Evolutionary conservation across 805 yeast species (phyloP).

Genomic region (Komagataella populi): DNA sequence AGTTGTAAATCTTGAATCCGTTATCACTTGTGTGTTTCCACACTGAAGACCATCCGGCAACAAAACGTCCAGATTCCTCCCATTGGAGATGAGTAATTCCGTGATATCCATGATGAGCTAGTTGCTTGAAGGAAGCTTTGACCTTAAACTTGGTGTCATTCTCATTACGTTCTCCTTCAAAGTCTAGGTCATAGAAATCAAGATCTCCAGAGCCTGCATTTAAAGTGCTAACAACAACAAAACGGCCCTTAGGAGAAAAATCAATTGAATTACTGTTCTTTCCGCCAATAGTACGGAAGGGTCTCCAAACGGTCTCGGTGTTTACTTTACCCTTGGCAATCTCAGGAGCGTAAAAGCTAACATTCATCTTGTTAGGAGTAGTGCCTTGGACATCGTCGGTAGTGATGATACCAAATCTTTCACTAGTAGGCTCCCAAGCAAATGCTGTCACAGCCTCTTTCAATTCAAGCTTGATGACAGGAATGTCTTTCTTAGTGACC

Average conservation of each 20-base stretch:
- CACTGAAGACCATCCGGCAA: conserved; percentile 77
- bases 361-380: conserved; percentile 41
- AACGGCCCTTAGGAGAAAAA: conserved; percentile 93
- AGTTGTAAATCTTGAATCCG: conserved; percentile 80
- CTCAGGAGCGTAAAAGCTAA: conserved; percentile 79
- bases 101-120: conserved; percentile 50
- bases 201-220: conserved; percentile 38
- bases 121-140: conserved; percentile 42
- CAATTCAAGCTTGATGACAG: conserved; percentile 88
- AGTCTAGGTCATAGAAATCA: conserved; percentile 80
- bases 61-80: conserved; percentile 93
- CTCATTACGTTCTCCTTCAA: conserved; percentile 46
- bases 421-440: conserved; percentile 93
- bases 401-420: conserved; percentile 73
- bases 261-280: conserved; percentile 58
- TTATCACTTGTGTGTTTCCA: conserved; percentile 80
- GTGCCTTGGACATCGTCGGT: conserved; percentile 51
- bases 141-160: conserved; percentile 32
- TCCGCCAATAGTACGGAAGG: conserved; percentile 41
- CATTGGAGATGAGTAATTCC: conserved; percentile 79
- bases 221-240: conserved; percentile 39
- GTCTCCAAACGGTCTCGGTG: conserved; percentile 23
- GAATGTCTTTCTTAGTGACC: conserved; percentile 76
- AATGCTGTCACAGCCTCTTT: conserved; percentile 79
- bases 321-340: conserved; percentile 36